These are phyloP conservation scores for Albophoma yamanashiensis DNA, from an alignment of 2,329 filamentous ascomycete genomes.

Conservation along the genomic window DNA sequence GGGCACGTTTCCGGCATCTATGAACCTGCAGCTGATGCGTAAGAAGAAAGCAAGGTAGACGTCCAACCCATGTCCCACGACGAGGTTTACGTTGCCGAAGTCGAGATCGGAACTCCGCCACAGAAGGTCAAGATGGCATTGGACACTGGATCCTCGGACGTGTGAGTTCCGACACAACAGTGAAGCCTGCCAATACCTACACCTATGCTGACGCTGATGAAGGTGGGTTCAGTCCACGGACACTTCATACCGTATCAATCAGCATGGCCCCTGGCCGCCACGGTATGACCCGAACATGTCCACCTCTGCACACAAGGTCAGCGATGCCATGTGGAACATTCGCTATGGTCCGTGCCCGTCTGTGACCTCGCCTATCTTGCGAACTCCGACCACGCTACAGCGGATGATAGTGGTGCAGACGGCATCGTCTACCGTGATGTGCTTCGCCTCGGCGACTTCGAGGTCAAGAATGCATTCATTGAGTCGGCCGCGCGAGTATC, in stretches of 20 bases:
- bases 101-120: constrained; percentile 35
- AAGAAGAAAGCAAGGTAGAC: constrained; percentile 19
- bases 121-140: constrained; percentile 37
- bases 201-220: neutral
- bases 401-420: constrained; percentile 31
- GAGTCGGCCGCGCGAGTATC: constrained; percentile 36
- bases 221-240: constrained; percentile 47
- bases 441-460: constrained; percentile 32
- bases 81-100: constrained; percentile 30
- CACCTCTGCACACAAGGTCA: constrained; percentile 27
- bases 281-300: constrained; percentile 35
- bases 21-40: neutral
- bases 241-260: constrained; percentile 24
- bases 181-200: too few relatives aligned
- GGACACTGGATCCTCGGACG: constrained; percentile 43
- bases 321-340: constrained; percentile 36
- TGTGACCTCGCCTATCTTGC: neutral
- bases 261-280: constrained; percentile 23
- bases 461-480: constrained; percentile 32
- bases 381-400: constrained; percentile 11
- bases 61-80: constrained; percentile 28
- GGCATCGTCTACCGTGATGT: constrained; percentile 42
- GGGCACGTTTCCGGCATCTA: neutral
- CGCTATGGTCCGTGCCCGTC: constrained; percentile 31
- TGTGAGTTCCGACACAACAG: constrained; percentile 41